A percentile compares a stretch with the other conserved stretches of the same genome.
Conservation (phyloP, 768 basidiomycete genomes). For the Hypsizygus marmoreus region DNA sequence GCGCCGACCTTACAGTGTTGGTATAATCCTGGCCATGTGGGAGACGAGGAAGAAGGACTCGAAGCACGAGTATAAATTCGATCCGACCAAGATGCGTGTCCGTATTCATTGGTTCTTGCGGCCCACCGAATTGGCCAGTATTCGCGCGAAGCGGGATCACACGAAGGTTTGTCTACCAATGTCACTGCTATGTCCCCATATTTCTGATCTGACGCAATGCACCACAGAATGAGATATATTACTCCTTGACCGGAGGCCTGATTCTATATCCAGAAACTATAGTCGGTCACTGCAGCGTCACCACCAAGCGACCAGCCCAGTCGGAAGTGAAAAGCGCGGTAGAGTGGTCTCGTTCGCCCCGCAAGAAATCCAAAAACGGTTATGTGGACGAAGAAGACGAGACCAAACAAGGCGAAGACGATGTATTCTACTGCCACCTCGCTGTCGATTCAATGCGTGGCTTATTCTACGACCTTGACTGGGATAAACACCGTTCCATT, state of each 20-base stretch:
- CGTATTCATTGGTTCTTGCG: slow-evolving; percentile 78
- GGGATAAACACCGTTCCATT: slow-evolving; percentile 48
- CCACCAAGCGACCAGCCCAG: slow-evolving; percentile 25
- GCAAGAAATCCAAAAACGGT: slow-evolving; percentile 11
- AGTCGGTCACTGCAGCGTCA: slow-evolving; percentile 51
- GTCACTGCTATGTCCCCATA: background rate
- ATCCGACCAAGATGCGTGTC: slow-evolving; percentile 48
- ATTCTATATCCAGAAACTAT: slow-evolving; percentile 54
- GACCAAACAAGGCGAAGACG: slow-evolving; percentile 23
- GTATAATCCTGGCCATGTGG: slow-evolving; percentile 74
- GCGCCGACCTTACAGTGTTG: slow-evolving; percentile 58
- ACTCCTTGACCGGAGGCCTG: slow-evolving; percentile 51
- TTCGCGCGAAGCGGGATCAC: slow-evolving; percentile 63
- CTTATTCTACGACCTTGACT: slow-evolving; percentile 62
- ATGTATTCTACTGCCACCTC: slow-evolving; percentile 54
- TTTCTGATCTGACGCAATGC: too few species aligned
- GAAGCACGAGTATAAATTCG: slow-evolving; percentile 26
- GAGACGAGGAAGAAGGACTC: slow-evolving; percentile 37
- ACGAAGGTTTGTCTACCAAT: slow-evolving; percentile 49
- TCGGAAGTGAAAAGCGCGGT: slow-evolving; percentile 9
- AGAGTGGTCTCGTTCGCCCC: slow-evolving; percentile 8
- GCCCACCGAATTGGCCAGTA: slow-evolving; percentile 60
- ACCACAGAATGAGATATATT: slow-evolving; percentile 77
- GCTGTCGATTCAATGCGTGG: slow-evolving; percentile 62
- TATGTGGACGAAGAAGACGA: slow-evolving; percentile 20